These are phyloP conservation scores for Schizosaccharomyces japonicus DNA, from an alignment of 805 yeast species.

Conservation along the genomic window DNA sequence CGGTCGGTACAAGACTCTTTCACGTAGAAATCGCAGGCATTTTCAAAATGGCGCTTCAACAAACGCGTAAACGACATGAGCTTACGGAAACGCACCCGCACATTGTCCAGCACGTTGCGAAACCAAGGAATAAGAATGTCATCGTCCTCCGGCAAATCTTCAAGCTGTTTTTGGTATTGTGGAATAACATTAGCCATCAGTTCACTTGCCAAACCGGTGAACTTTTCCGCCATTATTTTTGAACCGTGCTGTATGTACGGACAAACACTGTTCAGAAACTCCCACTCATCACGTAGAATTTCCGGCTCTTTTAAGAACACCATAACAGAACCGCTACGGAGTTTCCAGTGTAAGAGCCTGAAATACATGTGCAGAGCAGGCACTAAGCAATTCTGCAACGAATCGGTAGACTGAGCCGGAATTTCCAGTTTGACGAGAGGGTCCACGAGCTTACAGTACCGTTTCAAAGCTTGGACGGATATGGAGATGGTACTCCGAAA, in stretches of 20 bases:
- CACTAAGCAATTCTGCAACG: constrained; percentile 41
- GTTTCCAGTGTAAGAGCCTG: constrained; percentile 46
- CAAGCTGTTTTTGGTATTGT: constrained; percentile 48
- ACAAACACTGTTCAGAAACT: constrained; percentile 52
- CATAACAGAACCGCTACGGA: constrained; percentile 48
- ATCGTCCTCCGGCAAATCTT: constrained; percentile 28
- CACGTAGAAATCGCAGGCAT: constrained; percentile 27
- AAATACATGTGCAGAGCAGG: constrained; percentile 54
- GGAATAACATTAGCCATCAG: constrained; percentile 43
- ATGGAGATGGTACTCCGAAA: constrained; percentile 52
- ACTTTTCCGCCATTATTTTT: constrained; percentile 54
- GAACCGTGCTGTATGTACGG: constrained; percentile 61
- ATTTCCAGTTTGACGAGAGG: constrained; percentile 49
- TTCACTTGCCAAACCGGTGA: constrained; percentile 36
- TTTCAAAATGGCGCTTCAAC: constrained; percentile 45
- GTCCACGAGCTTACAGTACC: constrained; percentile 30
- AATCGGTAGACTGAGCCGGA: constrained; percentile 35
- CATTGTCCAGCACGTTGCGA: constrained; percentile 20
- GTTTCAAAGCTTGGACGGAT: constrained; percentile 50
- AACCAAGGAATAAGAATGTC: constrained; percentile 28
- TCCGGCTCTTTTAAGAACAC: constrained; percentile 62
- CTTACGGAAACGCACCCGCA: constrained; percentile 42
- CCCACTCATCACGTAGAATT: constrained; percentile 63
- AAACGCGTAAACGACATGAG: constrained; percentile 52
- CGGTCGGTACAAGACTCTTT: constrained; percentile 18